Evolutionary conservation across 495 filamentous ascomycete genomes (phyloP).

Genomic region (Trichoderma asperelloides): DNA sequence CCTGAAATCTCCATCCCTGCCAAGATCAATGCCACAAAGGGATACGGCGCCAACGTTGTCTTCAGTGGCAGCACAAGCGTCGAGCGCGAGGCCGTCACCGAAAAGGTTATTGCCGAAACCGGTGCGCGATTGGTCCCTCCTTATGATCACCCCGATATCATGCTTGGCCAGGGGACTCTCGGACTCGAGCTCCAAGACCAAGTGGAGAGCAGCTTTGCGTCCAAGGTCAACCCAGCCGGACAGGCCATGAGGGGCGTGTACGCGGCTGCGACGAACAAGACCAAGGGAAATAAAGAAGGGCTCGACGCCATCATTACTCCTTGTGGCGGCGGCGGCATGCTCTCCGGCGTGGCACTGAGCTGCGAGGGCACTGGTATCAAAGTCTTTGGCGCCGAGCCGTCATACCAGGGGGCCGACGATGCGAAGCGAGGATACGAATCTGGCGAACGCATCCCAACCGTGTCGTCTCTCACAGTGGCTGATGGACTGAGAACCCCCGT

Average conservation of each 20-base stretch:
- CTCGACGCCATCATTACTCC: constrained; percentile 80
- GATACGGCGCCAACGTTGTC: constrained; percentile 67
- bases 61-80: constrained; percentile 73
- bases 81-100: constrained; percentile 73
- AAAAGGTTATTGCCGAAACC: constrained; percentile 55
- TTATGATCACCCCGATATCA: constrained; percentile 84
- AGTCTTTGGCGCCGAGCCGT: constrained; percentile 90
- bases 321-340: constrained; percentile 80
- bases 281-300: constrained; percentile 15
- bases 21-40: constrained; percentile 75
- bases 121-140: constrained; percentile 75
- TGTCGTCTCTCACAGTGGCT: constrained; percentile 74
- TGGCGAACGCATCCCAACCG: constrained; percentile 51
- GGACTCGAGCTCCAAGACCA: constrained; percentile 76
- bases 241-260: constrained; percentile 6
- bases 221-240: constrained; percentile 2
- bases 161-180: constrained; percentile 84
- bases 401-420: constrained; percentile 79
- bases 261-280: constrained; percentile 10
- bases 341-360: constrained; percentile 72
- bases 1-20: constrained; percentile 69
- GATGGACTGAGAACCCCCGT: constrained; percentile 86
- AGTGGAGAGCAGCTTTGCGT: constrained; percentile 41
- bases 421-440: constrained; percentile 55
- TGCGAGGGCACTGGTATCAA: constrained; percentile 54